These are phyloP conservation scores for Carallia brachiata DNA, from an alignment of 345 rosid genomes.

Conservation along the genomic window DNA sequence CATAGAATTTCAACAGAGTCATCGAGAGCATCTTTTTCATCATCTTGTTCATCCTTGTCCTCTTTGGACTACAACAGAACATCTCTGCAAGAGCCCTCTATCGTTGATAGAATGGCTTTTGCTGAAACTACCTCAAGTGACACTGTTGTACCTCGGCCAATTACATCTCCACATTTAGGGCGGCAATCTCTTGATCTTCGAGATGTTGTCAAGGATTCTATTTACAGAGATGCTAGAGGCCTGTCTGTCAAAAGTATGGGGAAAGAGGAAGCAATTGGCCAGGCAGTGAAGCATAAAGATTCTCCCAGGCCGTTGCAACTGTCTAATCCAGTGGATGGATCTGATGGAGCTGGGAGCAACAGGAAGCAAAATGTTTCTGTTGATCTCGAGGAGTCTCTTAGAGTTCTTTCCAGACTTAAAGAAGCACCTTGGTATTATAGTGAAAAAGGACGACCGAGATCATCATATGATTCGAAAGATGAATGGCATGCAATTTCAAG, in stretches of 20 bases:
- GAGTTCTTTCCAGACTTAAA: slow-evolving; percentile 56
- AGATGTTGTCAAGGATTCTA: slow-evolving; percentile 86
- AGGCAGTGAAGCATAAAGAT: slow-evolving; percentile 48
- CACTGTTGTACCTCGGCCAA: slow-evolving; percentile 45
- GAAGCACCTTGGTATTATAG: slow-evolving; percentile 61
- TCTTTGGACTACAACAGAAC: slow-evolving; percentile 59
- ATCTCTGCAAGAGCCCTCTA: slow-evolving; percentile 54
- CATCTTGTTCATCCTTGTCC: slow-evolving; percentile 77
- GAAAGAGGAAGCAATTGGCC: slow-evolving; percentile 46
- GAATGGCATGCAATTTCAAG: slow-evolving; percentile 36
- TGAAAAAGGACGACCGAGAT: slow-evolving; percentile 45
- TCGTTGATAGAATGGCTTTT: slow-evolving; percentile 48
- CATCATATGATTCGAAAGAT: slow-evolving; percentile 37
- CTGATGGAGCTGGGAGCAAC: slow-evolving; percentile 32
- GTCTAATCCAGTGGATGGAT: slow-evolving; percentile 32
- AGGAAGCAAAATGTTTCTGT: slow-evolving; percentile 44
- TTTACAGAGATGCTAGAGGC: slow-evolving; percentile 81
- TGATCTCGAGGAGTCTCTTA: slow-evolving; percentile 67
- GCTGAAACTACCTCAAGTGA: slow-evolving; percentile 65
- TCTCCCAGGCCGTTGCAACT: slow-evolving; percentile 58
- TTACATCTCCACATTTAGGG: slow-evolving; percentile 49
- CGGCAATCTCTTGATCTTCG: slow-evolving; percentile 59
- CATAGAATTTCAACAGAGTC: slow-evolving; percentile 75
- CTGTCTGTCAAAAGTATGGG: slow-evolving; percentile 42
- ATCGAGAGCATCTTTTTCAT: slow-evolving; percentile 76